Evolutionary conservation across 2,329 filamentous ascomycete species (phyloP), one percentile per base, ranked within the genome.

Genomic region (Neurospora crassa): DNA sequence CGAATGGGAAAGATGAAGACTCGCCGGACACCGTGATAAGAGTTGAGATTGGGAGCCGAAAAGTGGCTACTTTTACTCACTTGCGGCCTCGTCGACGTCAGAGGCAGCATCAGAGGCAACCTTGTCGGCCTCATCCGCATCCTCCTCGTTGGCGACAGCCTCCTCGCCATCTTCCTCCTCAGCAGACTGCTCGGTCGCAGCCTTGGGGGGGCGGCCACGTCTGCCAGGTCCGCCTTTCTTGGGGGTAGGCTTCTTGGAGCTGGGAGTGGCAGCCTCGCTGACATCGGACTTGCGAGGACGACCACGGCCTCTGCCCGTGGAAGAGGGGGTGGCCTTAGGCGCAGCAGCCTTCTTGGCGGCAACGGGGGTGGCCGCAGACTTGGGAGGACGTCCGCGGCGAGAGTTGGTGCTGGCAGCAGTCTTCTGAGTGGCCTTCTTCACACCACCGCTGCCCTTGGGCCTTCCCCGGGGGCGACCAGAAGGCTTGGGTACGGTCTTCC

Each of bases 371-470:
- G 68, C 43, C 10, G 68, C 67, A 20, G 63, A 67, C 63, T 69
- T 69, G 68, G 45, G 6, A 14, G 69, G 72, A 67, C 71, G 72
- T 24, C 72, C 69, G 63, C 72, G 69, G 10, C 68, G 68, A 40
- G 53, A 63, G 14, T n/a, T 8, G 18, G 53, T 67, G 37, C 69
- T 68, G 40, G 68, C 37, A 40, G 71, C 45, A 20, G 71, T 67
- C 37, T 67, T 68, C 24, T 69, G 67, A 6, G 68, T 14, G 0
- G 71, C 41, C 71, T 76, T 75, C 71, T 76, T 74, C 5, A 74
- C 72, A 63, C 73, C 75, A 67, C 75, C 75, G 68, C 70, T 73
- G 42, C 76, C 76, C 74, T 75, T 75, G 68, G 76, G 76, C 2
- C 76, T 63, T 67, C 76, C 76, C 69, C 76, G 74, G 6, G 76